Evolutionary conservation across 176 grass and related monocot genomes (phyloP), one percentile per base, ranked within the genome.

Genomic region (Rhipidocladum racemiflorum): DNA sequence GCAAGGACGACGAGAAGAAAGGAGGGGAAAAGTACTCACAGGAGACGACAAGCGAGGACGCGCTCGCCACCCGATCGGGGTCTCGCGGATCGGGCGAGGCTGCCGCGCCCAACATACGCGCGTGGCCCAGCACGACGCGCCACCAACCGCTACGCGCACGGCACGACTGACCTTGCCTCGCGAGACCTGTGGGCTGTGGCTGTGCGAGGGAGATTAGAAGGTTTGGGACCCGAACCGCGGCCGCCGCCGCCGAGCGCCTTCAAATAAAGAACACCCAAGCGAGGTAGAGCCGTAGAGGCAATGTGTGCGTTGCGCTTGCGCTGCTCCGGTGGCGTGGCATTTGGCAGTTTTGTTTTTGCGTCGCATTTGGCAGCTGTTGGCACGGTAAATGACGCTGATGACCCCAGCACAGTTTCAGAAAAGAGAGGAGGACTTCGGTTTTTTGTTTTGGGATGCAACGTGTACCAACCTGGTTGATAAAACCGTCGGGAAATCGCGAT

Each of bases 91-190:
- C 72, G 49, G 50, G 27, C 83, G 63, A 56, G 62, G 72, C 49
- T 21, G 72, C 50, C 36, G 82, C 49, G 49, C 49, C 72, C 82
- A 76, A 46, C 82, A 76, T 84, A 44, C 61, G 35, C 15, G 72
- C 30, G 48, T 54, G 43, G 56, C 42, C 40, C 68, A 21, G 43
- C 57, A 38, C 66, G 12, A 46, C 5, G 17, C 65, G 50, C 27
- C 68, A 38, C 81, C 30, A 65, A 39, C 70, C 21, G 25, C 59
- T 48, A 38, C n/a, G 70, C 82, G 48, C 49, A 67, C 45, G 45
- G 35, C 25, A 68, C 72, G 17, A 1, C 3, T 25, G 55, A 9
- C 12, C 9, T n/a, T 59, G 7, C n/a, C 67, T 42, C 36, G 25
- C 1, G 35, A 57, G 66, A 29, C 66, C 78, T 42, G 39, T 20